Percentiles rank a stretch among this genome's conserved stretches.
Evolutionary conservation across 805 yeast genomes (phyloP).

Genomic region (Candida jianshihensis): DNA sequence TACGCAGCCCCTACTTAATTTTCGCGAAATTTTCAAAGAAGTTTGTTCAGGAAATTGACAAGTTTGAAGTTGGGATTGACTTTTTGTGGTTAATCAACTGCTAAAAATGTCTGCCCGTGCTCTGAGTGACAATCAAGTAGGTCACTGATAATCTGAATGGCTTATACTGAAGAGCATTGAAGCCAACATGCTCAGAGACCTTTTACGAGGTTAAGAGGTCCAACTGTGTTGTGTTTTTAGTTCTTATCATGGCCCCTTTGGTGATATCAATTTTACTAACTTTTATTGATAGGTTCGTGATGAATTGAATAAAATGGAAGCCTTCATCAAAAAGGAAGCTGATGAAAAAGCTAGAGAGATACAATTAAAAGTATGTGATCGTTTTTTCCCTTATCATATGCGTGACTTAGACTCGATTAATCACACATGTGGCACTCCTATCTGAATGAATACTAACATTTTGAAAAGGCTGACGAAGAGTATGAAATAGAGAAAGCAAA

Average conservation of each 20-base stretch:
- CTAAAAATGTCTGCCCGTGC: constrained; percentile 30
- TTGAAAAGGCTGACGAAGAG: constrained; percentile 79
- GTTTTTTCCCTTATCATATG: too few relatives aligned
- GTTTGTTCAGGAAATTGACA: not conserved
- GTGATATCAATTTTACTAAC: not conserved
- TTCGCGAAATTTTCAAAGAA: not conserved
- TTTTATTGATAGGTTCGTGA: constrained; percentile 61
- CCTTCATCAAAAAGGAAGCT: constrained; percentile 98
- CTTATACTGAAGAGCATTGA: too few relatives aligned
- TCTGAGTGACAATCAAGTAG: constrained; percentile 42
- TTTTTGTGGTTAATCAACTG: not conserved
- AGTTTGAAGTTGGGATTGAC: too few relatives aligned
- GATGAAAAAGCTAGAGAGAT: constrained; percentile 98
- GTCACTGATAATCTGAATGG: too few relatives aligned
- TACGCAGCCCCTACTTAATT: too few relatives aligned
- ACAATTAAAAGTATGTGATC: constrained; percentile 51
- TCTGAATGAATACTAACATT: constrained; percentile 2
- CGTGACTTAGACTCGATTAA: too few relatives aligned
- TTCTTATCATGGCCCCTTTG: not conserved
- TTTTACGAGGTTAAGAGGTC: too few relatives aligned
- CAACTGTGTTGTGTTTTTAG: too few relatives aligned
- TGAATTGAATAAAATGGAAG: constrained; percentile 96
- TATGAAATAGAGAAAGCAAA: constrained; percentile 96
- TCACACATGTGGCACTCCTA: not conserved
- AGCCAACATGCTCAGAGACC: too few relatives aligned